Evolutionary conservation across 2,329 filamentous ascomycete genomes (phyloP).

Genomic region (Botrytis fragariae): DNA sequence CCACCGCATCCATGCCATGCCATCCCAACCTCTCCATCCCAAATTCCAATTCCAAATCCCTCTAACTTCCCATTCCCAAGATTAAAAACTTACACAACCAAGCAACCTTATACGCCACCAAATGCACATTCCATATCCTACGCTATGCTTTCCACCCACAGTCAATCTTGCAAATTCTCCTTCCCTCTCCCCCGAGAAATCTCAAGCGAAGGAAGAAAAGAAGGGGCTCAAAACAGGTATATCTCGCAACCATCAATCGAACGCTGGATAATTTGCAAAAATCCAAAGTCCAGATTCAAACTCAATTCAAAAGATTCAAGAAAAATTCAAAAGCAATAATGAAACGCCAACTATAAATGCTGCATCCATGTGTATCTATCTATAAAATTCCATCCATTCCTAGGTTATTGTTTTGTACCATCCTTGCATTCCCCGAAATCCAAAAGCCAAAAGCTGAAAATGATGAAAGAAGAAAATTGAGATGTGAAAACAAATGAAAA

Average conservation of each 20-base stretch:
- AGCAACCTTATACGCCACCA: neutral
- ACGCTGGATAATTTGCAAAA: neutral
- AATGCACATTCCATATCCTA: conserved; percentile 3
- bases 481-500: neutral
- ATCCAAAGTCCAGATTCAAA: neutral
- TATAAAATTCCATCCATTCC: conserved; percentile 16
- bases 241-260: neutral
- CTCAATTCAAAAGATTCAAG: neutral
- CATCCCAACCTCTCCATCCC: neutral
- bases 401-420: neutral
- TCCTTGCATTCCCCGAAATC: neutral
- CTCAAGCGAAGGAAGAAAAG: neutral
- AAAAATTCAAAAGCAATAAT: neutral
- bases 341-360: conserved; percentile 12
- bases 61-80: neutral
- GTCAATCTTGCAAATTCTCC: neutral
- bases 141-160: neutral
- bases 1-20: too few relatives aligned
- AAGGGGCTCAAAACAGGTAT: neutral
- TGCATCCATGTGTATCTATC: conserved; percentile 14
- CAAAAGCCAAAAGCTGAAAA: neutral
- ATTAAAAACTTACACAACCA: neutral
- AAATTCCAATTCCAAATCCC: neutral
- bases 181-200: neutral
- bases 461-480: neutral